Conservation (phyloP, 768 basidiomycete species). For the Daedalea quercina region DNA sequence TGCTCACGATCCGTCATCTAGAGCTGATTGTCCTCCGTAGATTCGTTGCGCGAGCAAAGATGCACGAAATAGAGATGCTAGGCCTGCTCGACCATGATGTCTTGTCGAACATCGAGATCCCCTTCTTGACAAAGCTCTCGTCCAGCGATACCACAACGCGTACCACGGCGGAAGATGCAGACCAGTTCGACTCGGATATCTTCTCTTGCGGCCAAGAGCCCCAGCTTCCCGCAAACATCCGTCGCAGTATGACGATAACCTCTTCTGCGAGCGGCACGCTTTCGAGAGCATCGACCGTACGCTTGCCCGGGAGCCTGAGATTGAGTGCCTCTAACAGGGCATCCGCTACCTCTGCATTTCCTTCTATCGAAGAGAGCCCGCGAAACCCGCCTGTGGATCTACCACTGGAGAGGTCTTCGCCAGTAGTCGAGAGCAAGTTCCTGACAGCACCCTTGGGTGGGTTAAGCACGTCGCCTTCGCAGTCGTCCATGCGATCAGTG, state of each 20-base stretch:
- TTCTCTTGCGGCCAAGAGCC: conserved; percentile 42
- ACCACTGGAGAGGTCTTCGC: conserved; percentile 31
- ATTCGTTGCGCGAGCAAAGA: conserved; percentile 90
- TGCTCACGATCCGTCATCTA: not conserved
- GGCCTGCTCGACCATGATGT: conserved; percentile 90
- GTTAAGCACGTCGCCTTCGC: conserved; percentile 58
- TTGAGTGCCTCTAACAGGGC: conserved; percentile 29
- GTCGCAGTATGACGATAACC: conserved; percentile 28
- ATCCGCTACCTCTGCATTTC: conserved; percentile 43
- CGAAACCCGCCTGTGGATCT: conserved; percentile 42
- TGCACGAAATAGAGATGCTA: conserved; percentile 95
- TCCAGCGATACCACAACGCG: conserved; percentile 5
- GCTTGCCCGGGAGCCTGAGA: conserved; percentile 26
- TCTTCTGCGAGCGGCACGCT: conserved; percentile 34
- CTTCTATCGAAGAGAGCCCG: conserved; percentile 70
- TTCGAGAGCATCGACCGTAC: conserved; percentile 24
- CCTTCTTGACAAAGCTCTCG: conserved; percentile 43
- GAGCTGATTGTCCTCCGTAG: conserved; percentile 30
- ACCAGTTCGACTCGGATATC: conserved; percentile 66
- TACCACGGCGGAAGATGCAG: conserved; percentile 47
- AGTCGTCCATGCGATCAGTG: conserved; percentile 55
- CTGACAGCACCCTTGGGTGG: conserved; percentile 16
- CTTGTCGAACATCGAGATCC: conserved; percentile 82
- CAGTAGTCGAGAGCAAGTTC: conserved; percentile 15
- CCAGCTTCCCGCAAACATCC: conserved; percentile 22